Percentiles rank a stretch among this genome's conserved stretches.
Evolutionary conservation across 768 basidiomycete species (phyloP).

Genomic region (Tricholoma matsutake): DNA sequence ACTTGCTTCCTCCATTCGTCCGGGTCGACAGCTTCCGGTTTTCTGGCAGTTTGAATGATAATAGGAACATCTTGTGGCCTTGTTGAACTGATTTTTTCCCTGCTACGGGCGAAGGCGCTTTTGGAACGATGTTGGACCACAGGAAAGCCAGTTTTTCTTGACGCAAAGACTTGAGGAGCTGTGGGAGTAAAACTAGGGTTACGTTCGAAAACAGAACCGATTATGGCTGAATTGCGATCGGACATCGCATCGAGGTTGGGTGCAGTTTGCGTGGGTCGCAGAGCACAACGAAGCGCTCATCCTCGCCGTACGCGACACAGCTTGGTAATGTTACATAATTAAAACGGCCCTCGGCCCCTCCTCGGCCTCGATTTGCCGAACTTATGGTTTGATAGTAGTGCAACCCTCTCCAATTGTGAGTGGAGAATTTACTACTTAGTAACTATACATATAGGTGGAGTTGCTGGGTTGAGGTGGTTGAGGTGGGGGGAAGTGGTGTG

Average conservation of each 20-base stretch:
- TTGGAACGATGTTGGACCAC: constrained; percentile 59
- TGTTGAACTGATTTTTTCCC: constrained; percentile 30
- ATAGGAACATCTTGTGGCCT: constrained; percentile 29
- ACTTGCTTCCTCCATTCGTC: constrained; percentile 55
- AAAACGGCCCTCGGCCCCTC: no score
- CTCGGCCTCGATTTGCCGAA: no score
- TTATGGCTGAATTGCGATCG: constrained; percentile 18
- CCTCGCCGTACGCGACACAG: constrained; percentile 10
- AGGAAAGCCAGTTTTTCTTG: constrained; percentile 56
- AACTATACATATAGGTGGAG: no score
- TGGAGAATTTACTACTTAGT: no score
- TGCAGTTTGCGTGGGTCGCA: constrained; percentile 2
- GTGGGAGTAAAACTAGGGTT: constrained; percentile 26
- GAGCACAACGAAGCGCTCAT: neutral
- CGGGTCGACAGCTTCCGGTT: constrained; percentile 12
- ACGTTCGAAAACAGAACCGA: constrained; percentile 51
- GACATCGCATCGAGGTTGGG: constrained; percentile 17
- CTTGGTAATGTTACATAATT: constrained; percentile 24
- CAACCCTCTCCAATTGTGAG: no score
- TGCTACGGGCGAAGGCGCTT: constrained; percentile 55
- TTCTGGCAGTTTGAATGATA: constrained; percentile 11
- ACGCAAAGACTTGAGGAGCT: constrained; percentile 24
- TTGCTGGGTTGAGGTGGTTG: no score
- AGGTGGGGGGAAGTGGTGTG: no score
- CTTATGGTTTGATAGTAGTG: no score